Evolutionary conservation across 1,139 yeast species (phyloP).

Genomic region (Yamadazyma songkhlaensis): DNA sequence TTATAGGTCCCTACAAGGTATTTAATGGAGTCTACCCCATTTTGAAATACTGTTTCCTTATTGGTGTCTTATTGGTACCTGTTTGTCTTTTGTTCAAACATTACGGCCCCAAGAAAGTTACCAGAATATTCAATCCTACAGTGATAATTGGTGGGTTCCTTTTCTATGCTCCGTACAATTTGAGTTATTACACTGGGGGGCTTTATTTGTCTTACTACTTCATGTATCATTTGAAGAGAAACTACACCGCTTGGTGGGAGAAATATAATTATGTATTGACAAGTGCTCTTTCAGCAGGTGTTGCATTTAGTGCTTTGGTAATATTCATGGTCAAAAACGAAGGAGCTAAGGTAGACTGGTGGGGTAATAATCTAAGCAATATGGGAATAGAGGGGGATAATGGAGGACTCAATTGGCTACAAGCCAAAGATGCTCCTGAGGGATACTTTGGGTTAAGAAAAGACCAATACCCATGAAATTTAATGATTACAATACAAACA

Average conservation of each 20-base stretch:
- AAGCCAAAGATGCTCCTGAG: slow-evolving; percentile 34
- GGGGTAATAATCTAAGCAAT: slow-evolving; percentile 53
- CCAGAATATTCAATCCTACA: slow-evolving; percentile 41
- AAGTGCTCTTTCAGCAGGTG: slow-evolving; percentile 57
- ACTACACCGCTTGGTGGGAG: slow-evolving; percentile 58
- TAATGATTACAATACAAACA: not conserved
- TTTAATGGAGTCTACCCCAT: slow-evolving; percentile 49
- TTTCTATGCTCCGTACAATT: slow-evolving; percentile 52
- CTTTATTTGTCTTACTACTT: slow-evolving; percentile 46
- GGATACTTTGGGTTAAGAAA: slow-evolving; percentile 45
- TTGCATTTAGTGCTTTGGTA: slow-evolving; percentile 54
- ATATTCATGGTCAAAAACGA: slow-evolving; percentile 57
- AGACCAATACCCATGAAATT: slow-evolving; percentile 28
- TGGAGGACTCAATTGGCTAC: slow-evolving; percentile 29
- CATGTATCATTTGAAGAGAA: slow-evolving; percentile 50
- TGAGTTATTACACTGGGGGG: slow-evolving; percentile 54
- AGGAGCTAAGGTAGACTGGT: slow-evolving; percentile 45
- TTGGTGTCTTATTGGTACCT: slow-evolving; percentile 48
- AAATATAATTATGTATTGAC: slow-evolving; percentile 62
- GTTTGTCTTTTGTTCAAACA: slow-evolving; percentile 39
- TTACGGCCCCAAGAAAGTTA: slow-evolving; percentile 26
- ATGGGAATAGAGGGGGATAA: slow-evolving; percentile 46
- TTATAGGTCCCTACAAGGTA: slow-evolving; percentile 58
- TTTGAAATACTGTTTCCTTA: slow-evolving; percentile 49
- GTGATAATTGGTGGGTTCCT: slow-evolving; percentile 38